Evolutionary conservation across 108 stramenopile species (phyloP).

Genomic region (Nitzschia sp.): DNA sequence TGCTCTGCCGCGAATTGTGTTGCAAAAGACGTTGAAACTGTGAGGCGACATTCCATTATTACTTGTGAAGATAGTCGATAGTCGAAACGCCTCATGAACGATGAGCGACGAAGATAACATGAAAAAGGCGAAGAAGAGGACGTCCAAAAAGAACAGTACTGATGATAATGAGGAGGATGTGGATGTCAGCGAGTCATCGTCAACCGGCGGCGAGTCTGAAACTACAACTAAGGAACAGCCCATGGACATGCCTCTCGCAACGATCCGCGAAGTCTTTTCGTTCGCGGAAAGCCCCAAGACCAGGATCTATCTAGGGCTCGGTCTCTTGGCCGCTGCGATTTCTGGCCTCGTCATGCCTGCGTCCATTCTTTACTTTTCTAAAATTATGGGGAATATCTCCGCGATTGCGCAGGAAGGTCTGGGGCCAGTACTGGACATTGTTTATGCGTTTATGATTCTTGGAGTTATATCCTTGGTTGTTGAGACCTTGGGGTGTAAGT

Average conservation of each 20-base stretch:
- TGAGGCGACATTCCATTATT: no score
- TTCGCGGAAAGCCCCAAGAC: constrained; percentile 10
- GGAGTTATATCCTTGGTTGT: constrained; percentile 46
- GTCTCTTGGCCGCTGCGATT: constrained; percentile 29
- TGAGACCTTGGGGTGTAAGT: constrained; percentile 2
- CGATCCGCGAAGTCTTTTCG: constrained; percentile 10
- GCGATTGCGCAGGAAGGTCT: constrained; percentile 26
- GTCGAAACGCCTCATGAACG: no score
- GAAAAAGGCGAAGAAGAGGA: no score
- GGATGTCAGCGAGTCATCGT: no score
- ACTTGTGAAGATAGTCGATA: no score
- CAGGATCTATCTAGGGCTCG: constrained; percentile 14
- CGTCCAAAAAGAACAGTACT: no score
- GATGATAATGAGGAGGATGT: no score
- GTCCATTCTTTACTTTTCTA: constrained; percentile 39
- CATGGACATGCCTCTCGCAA: constrained; percentile 7
- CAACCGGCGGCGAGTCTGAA: no score
- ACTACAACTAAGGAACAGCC: no score
- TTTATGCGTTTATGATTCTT: constrained; percentile 53
- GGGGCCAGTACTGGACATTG: constrained; percentile 29
- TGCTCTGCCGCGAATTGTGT: no score
- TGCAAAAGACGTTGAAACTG: no score
- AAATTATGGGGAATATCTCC: constrained; percentile 44
- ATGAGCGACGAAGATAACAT: no score
- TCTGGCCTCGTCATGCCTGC: constrained; percentile 46